A percentile compares a stretch with the other conserved stretches of the same genome.
phyloP scores from a whole-genome alignment of 2,329 filamentous ascomycete species.

The Hypoxylon sp. region DNA sequence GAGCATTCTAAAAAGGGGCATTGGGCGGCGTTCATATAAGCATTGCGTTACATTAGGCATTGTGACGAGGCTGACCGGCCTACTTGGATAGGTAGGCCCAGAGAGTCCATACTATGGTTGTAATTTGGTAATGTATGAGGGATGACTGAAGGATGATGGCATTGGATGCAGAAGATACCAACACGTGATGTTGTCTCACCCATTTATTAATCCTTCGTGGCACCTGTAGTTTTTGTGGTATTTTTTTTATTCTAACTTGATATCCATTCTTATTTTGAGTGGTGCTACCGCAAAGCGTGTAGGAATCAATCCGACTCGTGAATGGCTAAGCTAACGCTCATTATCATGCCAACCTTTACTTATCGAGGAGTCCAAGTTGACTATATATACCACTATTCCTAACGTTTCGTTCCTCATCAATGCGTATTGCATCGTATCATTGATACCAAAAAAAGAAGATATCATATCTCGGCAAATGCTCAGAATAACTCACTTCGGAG shows the following conservation, averaged over 20 bases:
- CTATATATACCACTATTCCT: not conserved
- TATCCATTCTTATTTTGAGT: slow-evolving; percentile 16
- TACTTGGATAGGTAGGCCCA: slow-evolving; percentile 16
- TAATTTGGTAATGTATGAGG: slow-evolving; percentile 21
- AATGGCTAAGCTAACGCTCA: not conserved
- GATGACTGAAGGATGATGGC: slow-evolving; percentile 23
- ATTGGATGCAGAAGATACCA: slow-evolving; percentile 30
- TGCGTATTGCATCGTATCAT: slow-evolving; percentile 24
- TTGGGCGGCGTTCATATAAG: slow-evolving; percentile 43
- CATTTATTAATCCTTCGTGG: slow-evolving; percentile 24
- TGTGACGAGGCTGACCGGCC: slow-evolving; percentile 26
- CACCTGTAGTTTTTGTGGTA: slow-evolving; percentile 7
- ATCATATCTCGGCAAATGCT: slow-evolving; percentile 6
- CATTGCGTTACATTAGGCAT: slow-evolving; percentile 41
- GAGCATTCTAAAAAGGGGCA: slow-evolving; percentile 29
- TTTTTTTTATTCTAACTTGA: slow-evolving; percentile 15
- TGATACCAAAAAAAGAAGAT: not conserved
- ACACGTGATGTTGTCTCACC: slow-evolving; percentile 40
- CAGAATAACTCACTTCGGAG: slow-evolving; percentile 2
- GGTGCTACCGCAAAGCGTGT: slow-evolving; percentile 6
- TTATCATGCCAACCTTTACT: not conserved
- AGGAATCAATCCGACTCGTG: slow-evolving; percentile 7
- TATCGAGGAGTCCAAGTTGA: slow-evolving; percentile 1
- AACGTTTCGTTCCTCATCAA: slow-evolving; percentile 12
- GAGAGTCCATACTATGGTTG: slow-evolving; percentile 22